Conservation (phyloP, 352 stramenopile species). For the Pythium guiyangense region DNA sequence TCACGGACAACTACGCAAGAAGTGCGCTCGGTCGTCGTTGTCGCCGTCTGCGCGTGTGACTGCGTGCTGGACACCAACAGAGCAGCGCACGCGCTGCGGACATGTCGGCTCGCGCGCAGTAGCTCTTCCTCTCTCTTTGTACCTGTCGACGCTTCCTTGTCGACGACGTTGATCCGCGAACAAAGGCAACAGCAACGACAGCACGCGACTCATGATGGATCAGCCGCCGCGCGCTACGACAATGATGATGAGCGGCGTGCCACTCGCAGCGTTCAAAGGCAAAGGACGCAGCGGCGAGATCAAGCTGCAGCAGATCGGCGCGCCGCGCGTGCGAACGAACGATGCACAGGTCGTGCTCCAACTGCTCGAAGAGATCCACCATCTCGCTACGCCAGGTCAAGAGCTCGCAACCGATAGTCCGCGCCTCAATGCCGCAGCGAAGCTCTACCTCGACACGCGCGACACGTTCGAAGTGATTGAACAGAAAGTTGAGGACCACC, state of each 20-base stretch:
- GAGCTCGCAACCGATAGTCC: conserved; percentile 29
- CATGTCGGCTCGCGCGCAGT: background rate
- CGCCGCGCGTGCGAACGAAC: conserved; percentile 1
- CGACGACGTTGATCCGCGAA: too few species aligned
- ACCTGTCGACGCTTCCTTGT: background rate
- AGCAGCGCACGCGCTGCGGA: background rate
- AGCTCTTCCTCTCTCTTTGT: background rate
- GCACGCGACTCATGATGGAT: background rate
- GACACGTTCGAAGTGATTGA: conserved; percentile 72
- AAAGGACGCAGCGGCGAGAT: background rate
- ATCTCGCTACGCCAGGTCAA: conserved; percentile 19
- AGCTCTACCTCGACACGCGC: conserved; percentile 72
- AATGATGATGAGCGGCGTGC: conserved; percentile 8
- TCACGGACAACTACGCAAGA: too few species aligned
- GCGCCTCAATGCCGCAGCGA: conserved; percentile 48
- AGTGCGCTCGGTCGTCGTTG: background rate
- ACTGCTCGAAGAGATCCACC: conserved; percentile 66
- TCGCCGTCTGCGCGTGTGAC: too few species aligned
- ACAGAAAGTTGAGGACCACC: conserved; percentile 38
- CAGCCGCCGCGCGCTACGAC: background rate
- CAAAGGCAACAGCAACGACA: too few species aligned
- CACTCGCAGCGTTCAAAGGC: conserved; percentile 4
- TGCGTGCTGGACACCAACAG: too few species aligned
- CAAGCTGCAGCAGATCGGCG: background rate
- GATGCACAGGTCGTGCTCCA: conserved; percentile 68